Base-by-base conservation (phyloP, 73 alveolate genomes). In the Paramecium tetraurelia region DNA sequence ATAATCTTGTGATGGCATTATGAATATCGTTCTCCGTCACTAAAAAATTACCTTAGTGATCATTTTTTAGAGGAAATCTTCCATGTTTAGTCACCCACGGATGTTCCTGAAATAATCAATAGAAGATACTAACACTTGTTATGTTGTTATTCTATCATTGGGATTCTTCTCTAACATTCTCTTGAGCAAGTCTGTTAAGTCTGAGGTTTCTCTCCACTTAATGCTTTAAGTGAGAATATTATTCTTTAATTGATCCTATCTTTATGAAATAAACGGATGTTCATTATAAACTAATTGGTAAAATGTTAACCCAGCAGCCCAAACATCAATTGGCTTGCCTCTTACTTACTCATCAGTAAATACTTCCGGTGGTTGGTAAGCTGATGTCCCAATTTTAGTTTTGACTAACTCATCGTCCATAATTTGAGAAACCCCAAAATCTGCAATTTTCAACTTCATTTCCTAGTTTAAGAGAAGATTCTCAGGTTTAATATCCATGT, bases 231-330 rank as follows among this genome's bases (percentile, higher is more conserved):
- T 84, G 6, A 46, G 24, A 48, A 85, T 89, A 16, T 70, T 69
- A 20, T 59, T 69, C 33, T 90, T 86, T 10, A 63, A 83, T 40
- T 88, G 92, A 12, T 59, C 71, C 24, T 29, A 21, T 41, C 68
- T 92, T 69, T 4, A 33, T 14, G 72, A 44, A 40, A 59, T 20
- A 70, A 93, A 93, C 16, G 96, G 96, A 29, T 87, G 68, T 33
- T 22, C 57, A 20, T 69, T 72, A 70, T 41, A 93, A 22, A 92
- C 40, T 44, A 44, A 35, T 14, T 35, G 10, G 53, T 90, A 93
- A 75, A 29, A 71, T 85, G 95, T 90, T n/a, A 93, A 87, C 18
- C 96, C 95, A 10, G 93, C 53, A 31, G 95, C 95, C 95, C 95
- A 93, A 35, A 92, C 68, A 44, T 93, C 96, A 41, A 93, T 63